These are phyloP conservation scores for Alternaria triticimaculans DNA, from an alignment of 2,329 filamentous ascomycete genomes.

Conservation along the genomic window DNA sequence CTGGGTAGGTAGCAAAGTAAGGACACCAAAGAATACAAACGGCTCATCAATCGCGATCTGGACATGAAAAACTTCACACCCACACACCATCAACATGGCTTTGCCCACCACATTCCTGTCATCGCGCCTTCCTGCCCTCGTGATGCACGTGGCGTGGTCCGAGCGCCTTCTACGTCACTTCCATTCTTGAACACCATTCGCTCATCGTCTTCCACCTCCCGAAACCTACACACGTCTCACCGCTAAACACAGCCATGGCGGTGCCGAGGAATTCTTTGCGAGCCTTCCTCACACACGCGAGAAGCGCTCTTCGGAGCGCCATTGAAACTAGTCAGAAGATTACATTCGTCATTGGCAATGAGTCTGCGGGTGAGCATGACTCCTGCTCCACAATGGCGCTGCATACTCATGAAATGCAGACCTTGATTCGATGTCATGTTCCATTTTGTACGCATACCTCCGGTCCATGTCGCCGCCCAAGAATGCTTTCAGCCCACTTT, in stretches of 20 bases:
- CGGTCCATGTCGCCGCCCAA: constrained; percentile 63
- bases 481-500: constrained; percentile 58
- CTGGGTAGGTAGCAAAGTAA: constrained; percentile 7
- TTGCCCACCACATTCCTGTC: neutral
- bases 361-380: constrained; percentile 54
- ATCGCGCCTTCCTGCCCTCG: constrained; percentile 1
- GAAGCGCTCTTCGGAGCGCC: constrained; percentile 50
- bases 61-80: neutral
- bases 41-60: neutral
- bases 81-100: neutral
- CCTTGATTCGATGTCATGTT: constrained; percentile 79
- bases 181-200: neutral
- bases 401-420: constrained; percentile 58
- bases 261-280: constrained; percentile 55
- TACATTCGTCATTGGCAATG: constrained; percentile 61
- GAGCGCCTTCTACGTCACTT: constrained; percentile 25
- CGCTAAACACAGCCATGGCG: constrained; percentile 41
- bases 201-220: constrained; percentile 3
- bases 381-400: constrained; percentile 2
- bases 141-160: constrained; percentile 19
- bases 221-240: constrained; percentile 11
- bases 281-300: constrained; percentile 56
- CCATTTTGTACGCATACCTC: constrained; percentile 76
- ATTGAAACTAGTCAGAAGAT: constrained; percentile 50
- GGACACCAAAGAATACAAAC: neutral